Evolutionary conservation across 371 early-diverging fungal genomes (phyloP).

Genomic region (Saksenaea vasiformis): DNA sequence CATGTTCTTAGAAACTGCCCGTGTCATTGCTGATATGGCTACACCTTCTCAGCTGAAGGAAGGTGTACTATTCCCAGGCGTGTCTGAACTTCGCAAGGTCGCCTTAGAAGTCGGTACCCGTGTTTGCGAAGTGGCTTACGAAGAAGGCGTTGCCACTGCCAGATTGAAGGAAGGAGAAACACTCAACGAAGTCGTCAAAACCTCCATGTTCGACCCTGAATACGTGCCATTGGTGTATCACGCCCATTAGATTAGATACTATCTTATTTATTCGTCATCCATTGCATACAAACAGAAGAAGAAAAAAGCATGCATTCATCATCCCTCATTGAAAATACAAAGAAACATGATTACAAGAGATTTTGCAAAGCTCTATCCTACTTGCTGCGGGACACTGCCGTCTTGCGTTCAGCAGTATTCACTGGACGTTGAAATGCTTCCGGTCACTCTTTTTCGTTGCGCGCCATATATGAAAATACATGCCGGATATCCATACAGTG

Average conservation of each 20-base stretch:
- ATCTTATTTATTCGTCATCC: background rate
- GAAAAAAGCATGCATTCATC: slow-evolving; percentile 4
- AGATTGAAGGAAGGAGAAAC: slow-evolving; percentile 48
- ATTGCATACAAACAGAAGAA: background rate
- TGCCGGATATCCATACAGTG: no score
- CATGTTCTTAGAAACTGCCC: slow-evolving; percentile 66
- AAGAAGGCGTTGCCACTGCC: slow-evolving; percentile 55
- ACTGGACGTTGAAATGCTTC: no score
- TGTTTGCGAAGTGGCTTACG: slow-evolving; percentile 63
- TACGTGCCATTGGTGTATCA: slow-evolving; percentile 61
- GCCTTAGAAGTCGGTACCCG: slow-evolving; percentile 57
- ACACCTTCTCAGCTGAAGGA: slow-evolving; percentile 59
- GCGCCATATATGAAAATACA: no score
- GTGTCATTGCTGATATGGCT: slow-evolving; percentile 62
- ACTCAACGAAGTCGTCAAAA: slow-evolving; percentile 49
- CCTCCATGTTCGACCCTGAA: slow-evolving; percentile 57
- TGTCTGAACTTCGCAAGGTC: slow-evolving; percentile 52
- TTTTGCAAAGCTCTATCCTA: no score
- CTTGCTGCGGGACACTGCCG: no score
- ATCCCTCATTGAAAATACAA: slow-evolving; percentile 8
- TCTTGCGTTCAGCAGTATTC: no score
- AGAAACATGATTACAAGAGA: slow-evolving; percentile 1
- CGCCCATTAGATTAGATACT: slow-evolving; percentile 12
- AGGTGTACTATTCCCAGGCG: slow-evolving; percentile 62
- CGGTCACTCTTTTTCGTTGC: no score